phyloP scores from a whole-genome alignment of 2,329 filamentous ascomycete genomes.

The Aspergillus sp. region DNA sequence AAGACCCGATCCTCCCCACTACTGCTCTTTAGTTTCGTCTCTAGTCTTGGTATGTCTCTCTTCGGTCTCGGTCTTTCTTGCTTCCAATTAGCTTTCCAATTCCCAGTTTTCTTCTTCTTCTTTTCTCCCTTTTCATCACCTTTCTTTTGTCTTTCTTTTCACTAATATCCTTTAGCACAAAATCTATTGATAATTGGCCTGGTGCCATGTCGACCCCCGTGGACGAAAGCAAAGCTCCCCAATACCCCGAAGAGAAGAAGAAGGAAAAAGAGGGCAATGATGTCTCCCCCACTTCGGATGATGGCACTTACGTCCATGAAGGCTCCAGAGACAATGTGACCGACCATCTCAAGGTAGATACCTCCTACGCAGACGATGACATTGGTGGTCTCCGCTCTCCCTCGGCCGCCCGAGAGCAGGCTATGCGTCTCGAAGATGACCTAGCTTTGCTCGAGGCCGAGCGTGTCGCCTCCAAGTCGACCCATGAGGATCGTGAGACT shows the following conservation, averaged over 20 bases:
- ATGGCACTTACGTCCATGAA: slow-evolving; percentile 27
- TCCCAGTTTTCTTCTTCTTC: too few species aligned
- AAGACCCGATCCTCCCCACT: too few species aligned
- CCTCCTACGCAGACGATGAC: slow-evolving; percentile 10
- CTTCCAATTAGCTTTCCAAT: too few species aligned
- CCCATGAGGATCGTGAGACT: slow-evolving; percentile 24
- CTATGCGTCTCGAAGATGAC: slow-evolving; percentile 61
- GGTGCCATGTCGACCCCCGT: slow-evolving; percentile 33
- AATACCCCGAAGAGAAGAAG: slow-evolving; percentile 21
- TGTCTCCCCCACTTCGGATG: slow-evolving; percentile 22
- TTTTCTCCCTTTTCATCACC: too few species aligned
- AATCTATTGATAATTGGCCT: not conserved
- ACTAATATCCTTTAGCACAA: too few species aligned
- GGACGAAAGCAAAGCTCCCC: slow-evolving; percentile 22
- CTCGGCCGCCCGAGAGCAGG: slow-evolving; percentile 55
- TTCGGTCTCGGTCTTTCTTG: too few species aligned
- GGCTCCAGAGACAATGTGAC: slow-evolving; percentile 5
- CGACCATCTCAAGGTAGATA: slow-evolving; percentile 22
- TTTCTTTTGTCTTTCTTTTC: too few species aligned
- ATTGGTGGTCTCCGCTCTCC: slow-evolving; percentile 39
- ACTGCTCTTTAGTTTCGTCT: too few species aligned
- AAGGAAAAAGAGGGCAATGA: slow-evolving; percentile 19
- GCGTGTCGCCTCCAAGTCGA: slow-evolving; percentile 49
- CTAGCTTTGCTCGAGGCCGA: slow-evolving; percentile 62
- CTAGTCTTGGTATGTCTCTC: too few species aligned